Evolutionary conservation across 331 rosid genomes (phyloP).

Genomic region (Acacia pycnantha): DNA sequence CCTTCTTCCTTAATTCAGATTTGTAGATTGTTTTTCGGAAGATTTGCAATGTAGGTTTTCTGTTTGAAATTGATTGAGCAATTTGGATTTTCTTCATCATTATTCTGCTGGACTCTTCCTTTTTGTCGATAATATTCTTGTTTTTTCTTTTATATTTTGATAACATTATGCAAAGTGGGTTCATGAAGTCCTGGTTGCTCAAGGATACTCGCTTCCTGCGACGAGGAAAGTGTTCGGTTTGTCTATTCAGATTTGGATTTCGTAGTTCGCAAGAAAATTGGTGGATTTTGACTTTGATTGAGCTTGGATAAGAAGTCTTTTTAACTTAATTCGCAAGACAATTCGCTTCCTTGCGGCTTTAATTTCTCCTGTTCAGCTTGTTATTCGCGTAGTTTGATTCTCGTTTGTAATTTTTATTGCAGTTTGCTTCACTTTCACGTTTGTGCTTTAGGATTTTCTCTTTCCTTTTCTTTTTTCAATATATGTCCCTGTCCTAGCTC

Average conservation of each 20-base stretch:
- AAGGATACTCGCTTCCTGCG: background rate
- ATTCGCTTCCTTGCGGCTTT: background rate
- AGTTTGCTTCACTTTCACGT: constrained; percentile 4
- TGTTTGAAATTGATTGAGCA: background rate
- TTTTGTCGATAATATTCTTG: background rate
- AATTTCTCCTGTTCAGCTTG: constrained; percentile 9
- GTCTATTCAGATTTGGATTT: background rate
- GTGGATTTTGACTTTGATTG: background rate
- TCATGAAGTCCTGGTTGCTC: background rate
- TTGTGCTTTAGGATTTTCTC: background rate
- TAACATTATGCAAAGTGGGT: constrained; percentile 12
- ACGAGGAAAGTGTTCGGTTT: background rate
- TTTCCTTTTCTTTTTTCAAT: background rate
- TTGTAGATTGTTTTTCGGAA: background rate
- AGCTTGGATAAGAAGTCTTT: background rate
- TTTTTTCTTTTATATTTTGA: background rate
- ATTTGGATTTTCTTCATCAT: constrained; percentile 17
- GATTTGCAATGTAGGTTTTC: constrained; percentile 20
- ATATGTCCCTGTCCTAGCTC: background rate
- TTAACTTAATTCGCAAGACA: background rate
- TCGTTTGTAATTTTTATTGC: background rate
- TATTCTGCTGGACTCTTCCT: background rate
- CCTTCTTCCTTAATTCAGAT: background rate
- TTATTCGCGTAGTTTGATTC: constrained; percentile 9
- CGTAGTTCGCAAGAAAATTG: background rate